Evolutionary conservation across 495 filamentous ascomycete species (phyloP), one percentile per base, ranked within the genome.

Genomic region (Aspergillus leporis): DNA sequence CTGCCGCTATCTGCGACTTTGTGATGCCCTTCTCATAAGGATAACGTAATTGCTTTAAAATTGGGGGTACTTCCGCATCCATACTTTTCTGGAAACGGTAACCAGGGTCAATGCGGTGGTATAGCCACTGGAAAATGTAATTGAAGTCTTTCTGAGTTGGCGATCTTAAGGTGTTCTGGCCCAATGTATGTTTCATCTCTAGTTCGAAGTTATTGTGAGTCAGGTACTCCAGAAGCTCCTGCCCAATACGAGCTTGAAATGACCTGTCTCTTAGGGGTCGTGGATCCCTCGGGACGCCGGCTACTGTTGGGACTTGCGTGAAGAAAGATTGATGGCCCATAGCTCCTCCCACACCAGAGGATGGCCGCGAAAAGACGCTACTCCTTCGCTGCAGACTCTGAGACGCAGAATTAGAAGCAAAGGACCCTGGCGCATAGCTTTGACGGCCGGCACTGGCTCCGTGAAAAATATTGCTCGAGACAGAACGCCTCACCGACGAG

Each of bases 131-230:
- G 71, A 99, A 99, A 74, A 98, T 92, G 63, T 81, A 87, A 67
- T 92, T 91, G 74, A 98, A 99, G 70, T 99, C 94, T 68, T 98
- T 99, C 65, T 97, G 92, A 4, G 93, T 98, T n/a, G 94, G 95
- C 38, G 88, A 92, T 51, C 88, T 91, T 66, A 94, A 84, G 18
- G 90, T 89, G 61, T 97, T 97, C 51, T 91, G 87, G 3, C 89
- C 87, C 30, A 99, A 78, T 30, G 87, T 87, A 70, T 97, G 87
- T 67, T 95, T 96, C 89, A 94, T 96, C 61, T 96, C 92, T 83
- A 97, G 86, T 77, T 99, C 94, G 65, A 98, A 99, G 60, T 94
- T 93, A 66, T 94, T 86, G 30, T 90, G 84, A 5, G 91, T 85
- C 59, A 98, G 77, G 66, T 96, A 99, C 51, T 99, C 95, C 60